Conservation (phyloP, 2,329 filamentous ascomycete genomes). For the Gliomastix tumulicola region DNA sequence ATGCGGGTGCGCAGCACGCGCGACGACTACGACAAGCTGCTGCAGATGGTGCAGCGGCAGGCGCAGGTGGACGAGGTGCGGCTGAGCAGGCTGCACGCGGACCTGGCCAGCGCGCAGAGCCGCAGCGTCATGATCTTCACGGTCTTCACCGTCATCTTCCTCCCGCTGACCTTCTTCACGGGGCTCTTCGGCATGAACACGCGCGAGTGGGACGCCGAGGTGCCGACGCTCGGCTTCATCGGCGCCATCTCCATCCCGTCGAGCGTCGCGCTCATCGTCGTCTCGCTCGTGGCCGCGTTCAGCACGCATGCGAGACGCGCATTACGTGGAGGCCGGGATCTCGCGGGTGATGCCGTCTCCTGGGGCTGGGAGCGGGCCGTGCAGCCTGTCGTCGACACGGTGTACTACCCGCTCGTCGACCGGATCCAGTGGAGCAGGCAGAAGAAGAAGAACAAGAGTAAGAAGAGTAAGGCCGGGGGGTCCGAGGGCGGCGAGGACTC, state of each 20-base stretch:
- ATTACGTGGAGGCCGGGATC: slow-evolving; percentile 14
- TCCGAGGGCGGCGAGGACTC: slow-evolving; percentile 7
- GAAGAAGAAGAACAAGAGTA: slow-evolving; percentile 1
- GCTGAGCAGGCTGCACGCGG: slow-evolving; percentile 54
- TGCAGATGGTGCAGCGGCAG: slow-evolving; percentile 61
- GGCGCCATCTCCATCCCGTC: slow-evolving; percentile 40
- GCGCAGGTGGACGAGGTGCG: slow-evolving; percentile 61
- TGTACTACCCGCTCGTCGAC: slow-evolving; percentile 12
- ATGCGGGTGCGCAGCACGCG: slow-evolving; percentile 49
- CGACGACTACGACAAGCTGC: slow-evolving; percentile 57
- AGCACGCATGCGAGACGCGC: slow-evolving; percentile 34
- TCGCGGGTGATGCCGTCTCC: background rate
- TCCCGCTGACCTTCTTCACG: slow-evolving; percentile 59
- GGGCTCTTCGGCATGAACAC: slow-evolving; percentile 61
- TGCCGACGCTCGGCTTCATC: slow-evolving; percentile 32
- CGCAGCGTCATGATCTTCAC: slow-evolving; percentile 61
- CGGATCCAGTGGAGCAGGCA: slow-evolving; percentile 1
- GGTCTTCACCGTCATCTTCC: slow-evolving; percentile 55
- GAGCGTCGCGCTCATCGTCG: slow-evolving; percentile 38
- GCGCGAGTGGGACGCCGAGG: slow-evolving; percentile 47
- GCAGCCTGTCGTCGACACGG: slow-evolving; percentile 5
- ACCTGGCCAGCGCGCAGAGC: slow-evolving; percentile 55
- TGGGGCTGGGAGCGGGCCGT: background rate
- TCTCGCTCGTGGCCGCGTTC: slow-evolving; percentile 49
- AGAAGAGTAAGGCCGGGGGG: slow-evolving; percentile 8